Evolutionary conservation across 176 grass and related monocot genomes (phyloP), one percentile per base, ranked within the genome.

Genomic region (Elymus sibiricus): DNA sequence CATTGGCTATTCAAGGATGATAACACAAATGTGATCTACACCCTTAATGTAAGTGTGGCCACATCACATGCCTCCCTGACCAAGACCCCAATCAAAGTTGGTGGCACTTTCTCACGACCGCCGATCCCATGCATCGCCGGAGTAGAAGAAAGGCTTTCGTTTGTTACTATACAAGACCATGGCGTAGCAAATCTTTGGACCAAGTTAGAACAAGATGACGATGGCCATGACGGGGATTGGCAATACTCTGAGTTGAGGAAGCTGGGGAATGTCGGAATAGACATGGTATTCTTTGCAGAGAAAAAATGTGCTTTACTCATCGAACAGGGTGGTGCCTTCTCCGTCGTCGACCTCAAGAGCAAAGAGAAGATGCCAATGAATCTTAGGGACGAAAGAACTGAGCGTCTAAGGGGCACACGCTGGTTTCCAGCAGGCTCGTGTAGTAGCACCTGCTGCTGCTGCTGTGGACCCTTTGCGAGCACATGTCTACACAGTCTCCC

Each of bases 21-120:
- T 17, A 0, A n/a, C 17, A 12, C 6, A n/a, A 39, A 39, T 19
- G 3, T 0, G 16, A 28, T 39, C 4, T 70, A 39, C 67, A 39
- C 34, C 2, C 34, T 70, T 12, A 39, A 21, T 4, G 39, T 70
- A 70, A n/a, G 21, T 19, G 5, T 4, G 9, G 67, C 14, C 17
- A 70, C 34, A 7, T 22, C 19, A 2, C 32, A 5, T 38, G 66
- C 21, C 34, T 70, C 34, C 6, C 4, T 38, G 17, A 70, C 34
- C 67, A 9, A 39, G 19, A 39, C 37, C 67, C 67, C 67, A 17
- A 39, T 70, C 19, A 12, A n/a, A 70, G 19, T 14, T 9, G 9
- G 22, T 0, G 0, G 9, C 1, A 14, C 4, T 2, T 13, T 28
- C 11, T 29, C 26, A n/a, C 34, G 9, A 0, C 67, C 9, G 1